phyloP scores from a whole-genome alignment of 2,329 filamentous ascomycete species.

The Paecilomyces formosus region DNA sequence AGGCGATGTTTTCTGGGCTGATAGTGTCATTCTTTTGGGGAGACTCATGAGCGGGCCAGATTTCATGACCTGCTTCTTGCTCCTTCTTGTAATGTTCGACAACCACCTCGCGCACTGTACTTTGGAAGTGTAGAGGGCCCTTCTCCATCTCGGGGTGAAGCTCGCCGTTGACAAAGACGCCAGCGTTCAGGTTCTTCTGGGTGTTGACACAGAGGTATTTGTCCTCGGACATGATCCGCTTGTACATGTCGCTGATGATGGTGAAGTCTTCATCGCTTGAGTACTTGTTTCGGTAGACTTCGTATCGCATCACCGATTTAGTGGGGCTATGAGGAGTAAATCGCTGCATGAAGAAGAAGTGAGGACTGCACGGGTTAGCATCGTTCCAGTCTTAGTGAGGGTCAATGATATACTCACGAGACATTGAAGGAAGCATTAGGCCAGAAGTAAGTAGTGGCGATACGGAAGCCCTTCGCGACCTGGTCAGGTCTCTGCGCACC shows the following conservation, averaged over 20 bases:
- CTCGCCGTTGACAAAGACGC: constrained; percentile 55
- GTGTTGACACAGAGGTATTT: constrained; percentile 53
- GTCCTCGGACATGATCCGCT: constrained; percentile 57
- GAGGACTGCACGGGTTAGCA: too few relatives aligned
- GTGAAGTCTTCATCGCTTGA: constrained; percentile 52
- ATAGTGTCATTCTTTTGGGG: not conserved
- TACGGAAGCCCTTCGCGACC: too few relatives aligned
- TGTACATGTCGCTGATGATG: constrained; percentile 51
- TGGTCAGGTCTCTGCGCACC: too few relatives aligned
- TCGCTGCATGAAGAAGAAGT: constrained; percentile 57
- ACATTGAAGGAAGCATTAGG: too few relatives aligned
- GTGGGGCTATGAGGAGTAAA: constrained; percentile 50
- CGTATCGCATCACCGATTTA: constrained; percentile 51
- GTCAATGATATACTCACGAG: too few relatives aligned
- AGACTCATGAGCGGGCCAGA: constrained; percentile 1
- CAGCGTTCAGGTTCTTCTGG: constrained; percentile 53
- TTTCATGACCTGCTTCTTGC: constrained; percentile 1
- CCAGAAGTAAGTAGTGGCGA: too few relatives aligned
- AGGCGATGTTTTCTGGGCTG: too few relatives aligned
- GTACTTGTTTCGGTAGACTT: constrained; percentile 56
- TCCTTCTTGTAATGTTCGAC: constrained; percentile 2
- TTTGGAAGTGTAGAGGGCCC: constrained; percentile 19
- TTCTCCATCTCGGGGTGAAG: constrained; percentile 53
- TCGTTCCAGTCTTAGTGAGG: too few relatives aligned
- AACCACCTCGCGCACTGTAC: not conserved